Conservation (phyloP, 169 alveolate genomes). For the Eimeria praecox region DNA sequence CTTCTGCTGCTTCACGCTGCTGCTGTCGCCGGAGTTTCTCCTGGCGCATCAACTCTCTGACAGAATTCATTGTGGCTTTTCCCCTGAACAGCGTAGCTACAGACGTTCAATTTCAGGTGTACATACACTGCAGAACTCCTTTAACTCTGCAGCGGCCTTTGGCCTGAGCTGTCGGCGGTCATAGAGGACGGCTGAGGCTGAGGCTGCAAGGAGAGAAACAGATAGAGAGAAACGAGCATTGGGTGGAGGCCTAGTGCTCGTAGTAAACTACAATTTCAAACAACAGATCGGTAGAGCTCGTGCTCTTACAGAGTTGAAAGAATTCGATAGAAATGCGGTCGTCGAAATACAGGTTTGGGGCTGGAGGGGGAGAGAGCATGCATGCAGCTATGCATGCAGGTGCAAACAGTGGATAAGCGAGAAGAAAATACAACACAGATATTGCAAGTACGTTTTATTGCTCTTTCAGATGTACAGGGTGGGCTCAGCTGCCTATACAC, state of each 20-base stretch:
- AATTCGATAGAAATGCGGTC: neutral
- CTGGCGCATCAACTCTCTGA: conserved; percentile 17
- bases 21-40: conserved; percentile 48
- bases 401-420: neutral
- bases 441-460: neutral
- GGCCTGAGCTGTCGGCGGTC: neutral
- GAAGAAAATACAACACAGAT: neutral
- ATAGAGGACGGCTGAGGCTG: neutral
- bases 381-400: conserved; percentile 3
- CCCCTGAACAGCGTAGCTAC: neutral
- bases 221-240: neutral
- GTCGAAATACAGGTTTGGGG: neutral
- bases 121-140: neutral
- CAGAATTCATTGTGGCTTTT: neutral
- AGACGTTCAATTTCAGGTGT: neutral
- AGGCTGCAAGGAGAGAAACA: neutral
- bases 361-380: neutral
- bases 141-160: too few relatives aligned
- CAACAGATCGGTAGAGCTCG: neutral
- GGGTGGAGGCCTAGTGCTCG: neutral
- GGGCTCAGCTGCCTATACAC: too few relatives aligned
- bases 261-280: neutral
- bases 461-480: neutral
- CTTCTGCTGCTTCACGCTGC: conserved; percentile 6
- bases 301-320: too few relatives aligned